Evolutionary conservation across 176 grass and related monocot genomes (phyloP), one percentile per base, ranked within the genome.

Genomic region (Paspalum vaginatum): DNA sequence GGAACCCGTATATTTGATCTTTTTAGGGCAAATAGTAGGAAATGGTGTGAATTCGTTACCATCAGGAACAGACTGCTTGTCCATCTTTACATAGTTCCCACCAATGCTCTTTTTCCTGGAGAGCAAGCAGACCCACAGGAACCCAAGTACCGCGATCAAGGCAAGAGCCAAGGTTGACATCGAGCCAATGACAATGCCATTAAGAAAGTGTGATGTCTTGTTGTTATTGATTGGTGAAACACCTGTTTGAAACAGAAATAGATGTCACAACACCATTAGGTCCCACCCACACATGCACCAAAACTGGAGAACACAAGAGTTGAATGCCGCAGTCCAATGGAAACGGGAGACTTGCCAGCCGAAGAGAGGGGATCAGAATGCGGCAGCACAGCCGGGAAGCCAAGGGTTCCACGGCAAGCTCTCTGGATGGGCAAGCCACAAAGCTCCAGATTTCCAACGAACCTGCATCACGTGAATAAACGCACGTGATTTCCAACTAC

Each of bases 391-490:
- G 92, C 96, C 81, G 96, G 96, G 83, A 93, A 99, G 47, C 96
- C 96, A 0, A 99, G 86, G 21, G 70, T 87, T 87, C 90, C 88
- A 15, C 84, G 92, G 65, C 96, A 99, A 67, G 75, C 68, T 58
- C 89, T 99, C 58, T 99, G 86, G 65, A 99, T 91, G 20, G 90
- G 87, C 68, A 93, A 51, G 50, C 96, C 96, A n/a, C 96, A 99
- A 11, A 99, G 88, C 70, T 95, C 96, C n/a, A 99, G 76, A 90
- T 99, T 99, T 41, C 96, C 92, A 3, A 95, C 90, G n/a, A 93
- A 99, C 86, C 96, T 99, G 84, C 75, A 83, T 2, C 65, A 38
- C 64, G 70, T 44, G 77, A 81, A 51, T 25, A 83, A 88, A 54
- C 40, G 48, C 51, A 64, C 9, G 18, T 42, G 20, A 55, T 11